These are phyloP conservation scores for Epichloe elymi DNA, from an alignment of 2,329 filamentous ascomycete species.

Conservation along the genomic window DNA sequence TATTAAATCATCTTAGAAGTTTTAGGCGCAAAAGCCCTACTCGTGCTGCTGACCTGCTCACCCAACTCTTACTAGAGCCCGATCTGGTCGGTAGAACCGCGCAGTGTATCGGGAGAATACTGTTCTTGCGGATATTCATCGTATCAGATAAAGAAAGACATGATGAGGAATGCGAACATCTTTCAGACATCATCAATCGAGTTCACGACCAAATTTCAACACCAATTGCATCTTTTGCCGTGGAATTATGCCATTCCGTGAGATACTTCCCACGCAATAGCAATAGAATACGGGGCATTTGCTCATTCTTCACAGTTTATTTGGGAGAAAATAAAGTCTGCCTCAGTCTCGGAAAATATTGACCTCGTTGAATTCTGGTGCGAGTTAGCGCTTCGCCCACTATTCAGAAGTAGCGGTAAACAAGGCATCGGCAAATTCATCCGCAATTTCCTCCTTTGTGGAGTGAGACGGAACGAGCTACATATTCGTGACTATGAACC, in stretches of 20 bases:
- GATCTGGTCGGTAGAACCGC: conserved; percentile 35
- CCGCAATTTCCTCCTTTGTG: conserved; percentile 63
- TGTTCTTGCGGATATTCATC: conserved; percentile 58
- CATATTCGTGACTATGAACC: conserved; percentile 28
- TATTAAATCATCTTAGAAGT: conserved; percentile 56
- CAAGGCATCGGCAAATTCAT: conserved; percentile 52
- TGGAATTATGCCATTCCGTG: conserved; percentile 56
- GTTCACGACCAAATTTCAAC: conserved; percentile 31
- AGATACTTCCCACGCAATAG: conserved; percentile 12
- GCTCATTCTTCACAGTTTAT: conserved; percentile 42
- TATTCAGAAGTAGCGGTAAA: conserved; percentile 54
- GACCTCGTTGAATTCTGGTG: conserved; percentile 57
- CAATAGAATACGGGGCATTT: neutral
- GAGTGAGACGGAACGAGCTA: conserved; percentile 33
- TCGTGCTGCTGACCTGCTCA: conserved; percentile 39
- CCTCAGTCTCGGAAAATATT: conserved; percentile 38
- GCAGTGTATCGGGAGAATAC: conserved; percentile 54
- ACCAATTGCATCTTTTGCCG: conserved; percentile 43
- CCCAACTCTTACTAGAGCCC: conserved; percentile 48
- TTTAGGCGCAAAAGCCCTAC: conserved; percentile 41
- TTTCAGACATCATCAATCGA: conserved; percentile 12
- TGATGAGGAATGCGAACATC: conserved; percentile 11
- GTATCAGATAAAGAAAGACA: conserved; percentile 32
- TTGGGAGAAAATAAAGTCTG: conserved; percentile 64
- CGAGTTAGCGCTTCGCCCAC: conserved; percentile 46